Conservation (phyloP, 2,329 filamentous ascomycete genomes). For the Colletotrichum sp. region DNA sequence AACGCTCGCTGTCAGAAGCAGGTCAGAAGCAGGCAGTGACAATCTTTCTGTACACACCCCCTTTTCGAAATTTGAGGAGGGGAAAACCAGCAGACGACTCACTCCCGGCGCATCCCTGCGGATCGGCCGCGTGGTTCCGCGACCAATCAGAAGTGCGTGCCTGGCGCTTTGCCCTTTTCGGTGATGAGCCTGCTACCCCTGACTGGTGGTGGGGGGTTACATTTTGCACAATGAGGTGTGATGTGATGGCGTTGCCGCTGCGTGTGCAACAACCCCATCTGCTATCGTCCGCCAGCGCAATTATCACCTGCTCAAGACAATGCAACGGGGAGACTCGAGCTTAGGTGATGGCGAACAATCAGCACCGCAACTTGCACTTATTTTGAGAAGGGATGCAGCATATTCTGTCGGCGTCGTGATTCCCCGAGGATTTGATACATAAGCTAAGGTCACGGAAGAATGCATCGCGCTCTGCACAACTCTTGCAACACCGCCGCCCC, state of each 20-base stretch:
- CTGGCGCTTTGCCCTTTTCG: slow-evolving; percentile 39
- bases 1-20: slow-evolving; percentile 8
- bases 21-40: slow-evolving; percentile 21
- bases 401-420: background rate
- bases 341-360: background rate
- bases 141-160: slow-evolving; percentile 44
- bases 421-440: background rate
- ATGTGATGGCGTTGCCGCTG: background rate
- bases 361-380: background rate
- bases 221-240: background rate
- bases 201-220: background rate
- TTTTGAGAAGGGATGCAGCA: background rate
- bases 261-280: background rate
- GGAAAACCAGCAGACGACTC: background rate
- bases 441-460: background rate
- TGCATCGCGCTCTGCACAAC: background rate
- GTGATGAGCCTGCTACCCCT: slow-evolving; percentile 14
- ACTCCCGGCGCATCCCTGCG: slow-evolving; percentile 28
- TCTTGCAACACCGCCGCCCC: background rate
- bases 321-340: background rate
- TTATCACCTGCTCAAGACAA: background rate
- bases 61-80: slow-evolving; percentile 21
- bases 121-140: slow-evolving; percentile 35
- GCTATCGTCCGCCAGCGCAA: background rate
- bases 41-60: slow-evolving; percentile 16